These are phyloP conservation scores for Monilinia fructigena DNA, from an alignment of 2,329 filamentous ascomycete species.

Conservation along the genomic window DNA sequence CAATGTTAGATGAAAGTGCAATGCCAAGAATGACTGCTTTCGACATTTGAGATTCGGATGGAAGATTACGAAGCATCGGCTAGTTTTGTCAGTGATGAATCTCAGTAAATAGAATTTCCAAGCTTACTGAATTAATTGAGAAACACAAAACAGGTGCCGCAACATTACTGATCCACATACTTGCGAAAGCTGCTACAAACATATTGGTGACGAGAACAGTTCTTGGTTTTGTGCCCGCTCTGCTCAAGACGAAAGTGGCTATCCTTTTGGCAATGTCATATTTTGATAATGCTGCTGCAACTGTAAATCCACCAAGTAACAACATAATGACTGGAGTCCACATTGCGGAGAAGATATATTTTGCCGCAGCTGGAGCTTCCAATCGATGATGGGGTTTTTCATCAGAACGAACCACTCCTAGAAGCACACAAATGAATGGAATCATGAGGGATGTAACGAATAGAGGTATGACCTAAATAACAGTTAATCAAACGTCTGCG, in stretches of 20 bases:
- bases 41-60: constrained; percentile 86
- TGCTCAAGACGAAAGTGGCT: constrained; percentile 92
- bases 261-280: constrained; percentile 98
- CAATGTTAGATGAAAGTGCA: constrained; percentile 90
- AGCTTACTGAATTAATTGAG: constrained; percentile 86
- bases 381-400: constrained; percentile 68
- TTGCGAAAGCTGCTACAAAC: constrained; percentile 96
- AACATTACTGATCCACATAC: constrained; percentile 99
- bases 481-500: constrained; percentile 26
- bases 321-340: constrained; percentile 99
- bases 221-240: constrained; percentile 85
- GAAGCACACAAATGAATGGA: constrained; percentile 85
- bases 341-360: constrained; percentile 90
- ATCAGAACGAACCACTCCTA: constrained; percentile 80
- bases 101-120: background rate
- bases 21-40: constrained; percentile 95
- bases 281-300: constrained; percentile 92
- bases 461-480: constrained; percentile 78
- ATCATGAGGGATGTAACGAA: constrained; percentile 95
- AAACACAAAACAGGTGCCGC: constrained; percentile 96
- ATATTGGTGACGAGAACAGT: constrained; percentile 96
- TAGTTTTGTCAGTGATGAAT: constrained; percentile 40
- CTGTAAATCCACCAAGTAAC: constrained; percentile 89
- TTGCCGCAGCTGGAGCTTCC: constrained; percentile 74
- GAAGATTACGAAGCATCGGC: constrained; percentile 91